Evolutionary conservation across 192 early-diverging fungal genomes (phyloP), one percentile per base, ranked within the genome.

Genomic region (Polychytrium aggregatum): DNA sequence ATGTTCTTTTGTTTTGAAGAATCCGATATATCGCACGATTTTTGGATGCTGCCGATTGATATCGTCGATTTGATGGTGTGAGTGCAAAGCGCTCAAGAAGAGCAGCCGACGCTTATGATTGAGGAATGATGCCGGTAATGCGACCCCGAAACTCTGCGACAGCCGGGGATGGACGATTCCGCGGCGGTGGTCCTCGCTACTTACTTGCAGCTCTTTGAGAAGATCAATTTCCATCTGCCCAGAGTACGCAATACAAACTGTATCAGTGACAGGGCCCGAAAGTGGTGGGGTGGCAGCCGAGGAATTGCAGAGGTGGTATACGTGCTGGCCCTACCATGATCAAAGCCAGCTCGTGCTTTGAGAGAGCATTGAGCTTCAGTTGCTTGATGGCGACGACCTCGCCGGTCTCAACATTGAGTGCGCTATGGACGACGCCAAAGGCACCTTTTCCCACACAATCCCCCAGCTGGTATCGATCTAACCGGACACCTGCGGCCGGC

Each of bases 1-100:
- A 48, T 86, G 69, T 31, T 65, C 59, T 21, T 76, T 64, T 6
- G 74, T 79, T 43, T 76, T 81, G 30, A 89, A 74, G 61, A 87
- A 90, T 0, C 87, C 88, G 34, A 82, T 58, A 52, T 92, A 94
- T 30, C 77, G 82, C 31, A 94, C 87, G 27, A 94, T 82, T 25
- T 87, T 84, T 0, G 82, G 75, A 57, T 90, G 88, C 14, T n/a
- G n/a, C n/a, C n/a, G n/a, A n/a, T n/a, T n/a, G n/a, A n/a, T n/a
- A n/a, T n/a, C n/a, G n/a, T n/a, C n/a, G n/a, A n/a, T n/a, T n/a
- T n/a, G n/a, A n/a, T n/a, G n/a, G n/a, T n/a, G n/a, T n/a, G n/a
- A n/a, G n/a, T n/a, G n/a, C n/a, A n/a, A n/a, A n/a, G n/a, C n/a
- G n/a, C n/a, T n/a, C n/a, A n/a, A n/a, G n/a, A n/a, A n/a, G n/a